Percentiles rank a stretch among this genome's conserved stretches.
phyloP scores from a whole-genome alignment of 306 rosid species.

The Astragalus membranaceus region DNA sequence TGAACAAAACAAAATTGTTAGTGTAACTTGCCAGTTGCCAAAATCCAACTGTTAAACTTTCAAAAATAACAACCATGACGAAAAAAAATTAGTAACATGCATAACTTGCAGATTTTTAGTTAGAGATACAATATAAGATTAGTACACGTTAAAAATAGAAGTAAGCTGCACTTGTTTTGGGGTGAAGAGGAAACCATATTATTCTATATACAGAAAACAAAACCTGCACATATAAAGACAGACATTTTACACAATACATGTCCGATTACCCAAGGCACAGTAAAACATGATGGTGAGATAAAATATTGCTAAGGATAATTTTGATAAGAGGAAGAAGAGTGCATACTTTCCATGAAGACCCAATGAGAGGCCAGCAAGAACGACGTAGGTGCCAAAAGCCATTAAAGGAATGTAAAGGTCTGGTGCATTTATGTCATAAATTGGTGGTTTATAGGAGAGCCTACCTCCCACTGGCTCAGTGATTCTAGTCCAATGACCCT shows the following conservation, averaged over 20 bases:
- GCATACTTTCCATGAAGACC: constrained; percentile 90
- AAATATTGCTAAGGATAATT: background rate
- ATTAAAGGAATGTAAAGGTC: constrained; percentile 90
- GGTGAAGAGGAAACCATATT: background rate
- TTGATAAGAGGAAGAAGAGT: constrained; percentile 5
- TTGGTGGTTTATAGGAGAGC: constrained; percentile 88
- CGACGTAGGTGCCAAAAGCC: constrained; percentile 94
- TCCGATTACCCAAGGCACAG: background rate
- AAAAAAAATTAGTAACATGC: background rate
- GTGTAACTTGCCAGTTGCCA: no score
- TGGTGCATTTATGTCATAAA: constrained; percentile 95
- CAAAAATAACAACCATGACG: background rate
- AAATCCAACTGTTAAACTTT: background rate
- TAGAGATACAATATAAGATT: background rate
- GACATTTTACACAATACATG: background rate
- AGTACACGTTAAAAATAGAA: background rate
- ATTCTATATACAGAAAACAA: background rate
- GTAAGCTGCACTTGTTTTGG: background rate
- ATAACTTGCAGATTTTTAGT: background rate
- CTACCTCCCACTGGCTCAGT: constrained; percentile 98
- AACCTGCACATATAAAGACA: background rate
- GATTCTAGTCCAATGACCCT: constrained; percentile 99
- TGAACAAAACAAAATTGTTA: background rate
- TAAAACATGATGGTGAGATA: background rate
- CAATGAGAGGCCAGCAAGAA: constrained; percentile 93